A percentile compares a stretch with the other conserved stretches of the same genome.
These are phyloP conservation scores for Plasmodium cynomolgi DNA, from an alignment of 169 alveolate genomes.

Conservation along the genomic window DNA sequence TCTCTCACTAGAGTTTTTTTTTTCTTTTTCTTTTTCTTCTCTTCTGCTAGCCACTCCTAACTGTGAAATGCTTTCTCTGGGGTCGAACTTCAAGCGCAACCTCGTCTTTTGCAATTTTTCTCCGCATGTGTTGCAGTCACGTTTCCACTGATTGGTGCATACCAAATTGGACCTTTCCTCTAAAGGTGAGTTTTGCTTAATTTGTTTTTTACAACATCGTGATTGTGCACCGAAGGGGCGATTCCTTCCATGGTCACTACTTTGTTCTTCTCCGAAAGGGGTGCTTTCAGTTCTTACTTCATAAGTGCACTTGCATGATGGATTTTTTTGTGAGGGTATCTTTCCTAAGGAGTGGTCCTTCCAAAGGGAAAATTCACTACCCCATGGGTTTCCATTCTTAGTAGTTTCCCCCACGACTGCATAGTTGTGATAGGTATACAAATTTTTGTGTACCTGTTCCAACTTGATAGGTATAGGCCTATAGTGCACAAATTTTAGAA, in stretches of 20 bases:
- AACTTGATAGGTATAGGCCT: conserved; percentile 15
- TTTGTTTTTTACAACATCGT: not conserved
- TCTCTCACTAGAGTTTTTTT: not conserved
- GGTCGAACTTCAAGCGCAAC: not conserved
- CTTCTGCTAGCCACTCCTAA: not conserved
- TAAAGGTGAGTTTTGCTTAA: not conserved
- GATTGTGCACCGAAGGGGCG: not conserved
- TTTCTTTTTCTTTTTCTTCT: not conserved
- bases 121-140: not conserved
- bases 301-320: not conserved
- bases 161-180: not conserved
- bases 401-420: not conserved
- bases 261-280: not conserved
- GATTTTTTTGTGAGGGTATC: not conserved
- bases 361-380: not conserved
- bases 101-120: not conserved
- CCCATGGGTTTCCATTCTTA: not conserved
- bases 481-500: conserved; percentile 20
- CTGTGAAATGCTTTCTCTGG: not conserved
- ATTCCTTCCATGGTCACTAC: not conserved
- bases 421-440: conserved; percentile 11
- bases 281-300: not conserved
- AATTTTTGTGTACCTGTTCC: conserved; percentile 14
- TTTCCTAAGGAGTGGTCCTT: not conserved
- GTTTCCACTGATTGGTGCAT: not conserved